Evolutionary conservation across 2,329 filamentous ascomycete species (phyloP), one percentile per base, ranked within the genome.

Genomic region (Pyricularia sp.): DNA sequence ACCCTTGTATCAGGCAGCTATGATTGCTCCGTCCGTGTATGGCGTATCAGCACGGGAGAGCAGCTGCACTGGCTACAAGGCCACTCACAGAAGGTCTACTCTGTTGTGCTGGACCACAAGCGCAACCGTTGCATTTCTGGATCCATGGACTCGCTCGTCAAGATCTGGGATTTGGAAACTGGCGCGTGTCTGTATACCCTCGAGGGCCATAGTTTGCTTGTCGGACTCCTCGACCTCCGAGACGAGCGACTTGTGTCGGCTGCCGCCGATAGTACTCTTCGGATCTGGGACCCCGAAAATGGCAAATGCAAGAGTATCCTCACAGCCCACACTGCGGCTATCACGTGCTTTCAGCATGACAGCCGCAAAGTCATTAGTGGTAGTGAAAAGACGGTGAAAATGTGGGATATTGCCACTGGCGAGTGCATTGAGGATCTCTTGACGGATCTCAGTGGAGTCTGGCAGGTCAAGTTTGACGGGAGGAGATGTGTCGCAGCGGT

Each of bases 261-360:
- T 0, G 95, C 95, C 6, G 95, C 95, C 0, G 95, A 99, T 75
- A 97, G 93, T 63, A 99, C 95, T 0, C 84, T 99, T 20, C 88
- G 95, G 63, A 97, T 99, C 69, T 99, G 95, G 95, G 94, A 99
- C 74, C 95, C 95, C 0, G 93, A 97, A 76, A 93, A 86, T 64
- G 95, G 95, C 9, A 90, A 92, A 72, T 98, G 95, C 79, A 94
- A 93, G 78, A 93, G 91, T 76, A 94, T 91, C 12, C 83, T 99
- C 69, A 94, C 91, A 73, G 95, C 95, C 0, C 95, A 99, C 75
- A 98, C 94, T 0, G 95, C 94, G 50, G 95, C 95, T 26, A 99
- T 99, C 72, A 99, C 95, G 4, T 99, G 95, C 79, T 99, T 99
- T 79, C 95, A 99, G 79, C 95, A 99, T 74, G 95, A 99, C 76